Percentiles rank a stretch among this genome's conserved stretches.
These are phyloP conservation scores for Solanum tarijense DNA, from an alignment of 257 asterid genomes.

Conservation along the genomic window DNA sequence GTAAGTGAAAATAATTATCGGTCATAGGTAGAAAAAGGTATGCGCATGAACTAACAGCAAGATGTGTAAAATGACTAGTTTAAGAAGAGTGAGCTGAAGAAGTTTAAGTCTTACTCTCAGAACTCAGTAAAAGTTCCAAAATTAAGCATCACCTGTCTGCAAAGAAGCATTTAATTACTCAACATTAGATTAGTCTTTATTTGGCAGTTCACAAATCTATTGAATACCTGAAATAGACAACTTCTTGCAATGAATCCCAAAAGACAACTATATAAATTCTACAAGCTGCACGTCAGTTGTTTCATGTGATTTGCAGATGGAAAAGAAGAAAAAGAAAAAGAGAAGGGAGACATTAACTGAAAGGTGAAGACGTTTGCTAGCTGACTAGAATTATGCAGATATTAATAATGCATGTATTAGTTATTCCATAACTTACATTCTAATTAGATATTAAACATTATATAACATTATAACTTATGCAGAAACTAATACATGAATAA, in stretches of 20 bases:
- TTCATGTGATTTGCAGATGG: not conserved
- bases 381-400: not conserved
- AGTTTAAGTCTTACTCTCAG: not conserved
- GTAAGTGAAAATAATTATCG: not conserved
- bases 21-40: not conserved
- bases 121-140: not conserved
- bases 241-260: not conserved
- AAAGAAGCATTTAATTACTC: not conserved
- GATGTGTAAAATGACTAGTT: not conserved
- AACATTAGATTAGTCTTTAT: not conserved
- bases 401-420: not conserved
- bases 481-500: no score
- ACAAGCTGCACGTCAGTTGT: not conserved
- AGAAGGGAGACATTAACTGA: not conserved
- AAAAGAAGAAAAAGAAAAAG: not conserved
- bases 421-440: not conserved
- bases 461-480: not conserved
- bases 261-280: not conserved
- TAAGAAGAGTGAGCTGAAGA: not conserved
- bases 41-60: not conserved
- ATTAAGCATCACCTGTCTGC: not conserved
- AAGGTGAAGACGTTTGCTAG: not conserved
- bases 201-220: not conserved
- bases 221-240: not conserved
- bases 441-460: no score